Base-by-base conservation (phyloP, 176 grass and related monocot genomes). In the Carex littledalei region DNA sequence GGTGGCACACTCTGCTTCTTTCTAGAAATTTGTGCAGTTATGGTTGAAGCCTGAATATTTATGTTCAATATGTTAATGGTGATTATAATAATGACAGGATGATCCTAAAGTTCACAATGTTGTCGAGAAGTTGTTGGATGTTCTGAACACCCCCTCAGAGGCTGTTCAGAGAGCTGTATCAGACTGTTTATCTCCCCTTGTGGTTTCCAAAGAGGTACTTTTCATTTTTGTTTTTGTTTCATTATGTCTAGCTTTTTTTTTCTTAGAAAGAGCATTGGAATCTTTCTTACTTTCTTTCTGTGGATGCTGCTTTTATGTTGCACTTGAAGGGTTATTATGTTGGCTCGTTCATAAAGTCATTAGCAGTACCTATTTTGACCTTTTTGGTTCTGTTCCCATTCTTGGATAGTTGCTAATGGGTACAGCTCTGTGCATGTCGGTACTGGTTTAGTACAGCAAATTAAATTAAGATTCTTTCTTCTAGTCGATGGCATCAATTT, bases 41-140 rank as follows among this genome's bases (percentile, higher is more conserved):
- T 18, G 45, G 29, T 77, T 81, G 31, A 41, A 82, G 69, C 81
- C 32, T 43, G 57, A 13, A 82, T 65, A 35, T 52, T 75, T 32
- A 17, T 84, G 39, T 83, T 79, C 84, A 29, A 47, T 69, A 59
- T 74, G 8, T 77, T 76, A 83, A 50, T 78, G 62, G 21, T 67
- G 53, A 76, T 88, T 81, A 83, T 45, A 24, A 80, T 81, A 89
- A 39, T 81, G 74, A 63, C 91, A 98, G 95, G 95, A 98, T 77
- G 93, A 98, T 85, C 95, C 95, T 82, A 98, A 98, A 98, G 93
- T 98, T 63, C 91, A 94, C 71, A 92, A 87, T 93, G 93, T 98
- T 81, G 88, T 98, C 83, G 95, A 98, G 80, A 98, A 98, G 84
- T 86, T 98, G 81, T 87, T 98, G 63, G 95, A 95, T 78, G 95